Base-by-base conservation (phyloP, 2,329 filamentous ascomycete species). In the Paecilomyces dactylethromorphus region DNA sequence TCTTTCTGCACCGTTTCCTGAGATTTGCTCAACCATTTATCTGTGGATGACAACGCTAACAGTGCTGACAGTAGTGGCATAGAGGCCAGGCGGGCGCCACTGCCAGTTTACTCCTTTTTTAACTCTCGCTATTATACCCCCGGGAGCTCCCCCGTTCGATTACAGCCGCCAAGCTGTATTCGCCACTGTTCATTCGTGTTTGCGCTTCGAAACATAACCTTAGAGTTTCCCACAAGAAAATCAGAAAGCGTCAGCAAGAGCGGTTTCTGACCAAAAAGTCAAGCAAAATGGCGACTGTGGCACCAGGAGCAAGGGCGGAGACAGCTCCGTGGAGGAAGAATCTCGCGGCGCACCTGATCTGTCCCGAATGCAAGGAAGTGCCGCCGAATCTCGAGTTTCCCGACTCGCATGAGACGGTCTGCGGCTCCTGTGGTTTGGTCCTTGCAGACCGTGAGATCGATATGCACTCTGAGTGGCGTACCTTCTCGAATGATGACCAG, bases 401-500 rank as follows among this genome's bases (percentile, higher is more conserved):
- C 73, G 94, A 93, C 71, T 92, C 92, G 5, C 90, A 87, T 64
- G 94, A 99, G 74, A 90, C 95, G 73, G 91, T 99, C 58, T 99
- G 94, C 73, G 89, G 84, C 59, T 91, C 89, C 62, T 99, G 94
- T 69, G 94, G 94, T 39, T 82, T 97, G 33, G 94, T 99, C 5
- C 84, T 99, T 31, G 89, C 90, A 60, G 90, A 93, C 69, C 89
- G 91, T 65, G 92, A 94, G 72, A 92, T 99, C 70, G 95, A 99
- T 72, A 95, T 91, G 61, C 89, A 95, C 62, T 96, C 92, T 54
- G 94, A 99, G 79, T 99, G 94, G 94, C 91, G 94, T 72, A 99
- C 94, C 0, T 99, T 99, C 78, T 92, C 92, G 71, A 97, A 97
- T 73, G 94, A 99, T 71, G 95, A 99, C 73, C 91, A 96, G 74